Evolutionary conservation across 768 basidiomycete species (phyloP).

Genomic region (Mycena polygramma): DNA sequence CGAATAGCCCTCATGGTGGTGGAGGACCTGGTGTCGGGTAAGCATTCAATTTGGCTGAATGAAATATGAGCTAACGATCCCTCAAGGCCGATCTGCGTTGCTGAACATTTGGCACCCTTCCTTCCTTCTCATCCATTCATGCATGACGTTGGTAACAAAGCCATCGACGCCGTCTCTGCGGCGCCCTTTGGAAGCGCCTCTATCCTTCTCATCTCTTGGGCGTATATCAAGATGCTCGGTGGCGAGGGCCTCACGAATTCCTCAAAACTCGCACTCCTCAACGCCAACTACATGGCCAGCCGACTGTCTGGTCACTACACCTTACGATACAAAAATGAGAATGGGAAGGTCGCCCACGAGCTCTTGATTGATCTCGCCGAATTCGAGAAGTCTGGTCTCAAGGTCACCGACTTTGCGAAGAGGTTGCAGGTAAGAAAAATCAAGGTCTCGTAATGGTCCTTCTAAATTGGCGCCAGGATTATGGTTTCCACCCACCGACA

Average conservation of each 20-base stretch:
- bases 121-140: constrained; percentile 89
- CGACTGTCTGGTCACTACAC: constrained; percentile 88
- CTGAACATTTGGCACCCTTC: constrained; percentile 94
- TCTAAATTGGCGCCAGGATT: constrained; percentile 66
- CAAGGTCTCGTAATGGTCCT: background rate
- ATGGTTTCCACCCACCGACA: constrained; percentile 96
- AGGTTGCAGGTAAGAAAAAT: constrained; percentile 79
- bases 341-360: constrained; percentile 96
- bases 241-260: constrained; percentile 89
- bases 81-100: constrained; percentile 89
- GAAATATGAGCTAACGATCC: constrained; percentile 9
- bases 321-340: constrained; percentile 89
- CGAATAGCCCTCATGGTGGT: constrained; percentile 89
- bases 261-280: constrained; percentile 89
- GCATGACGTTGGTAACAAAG: constrained; percentile 71
- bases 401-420: constrained; percentile 97
- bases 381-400: constrained; percentile 91
- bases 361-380: constrained; percentile 95
- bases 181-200: constrained; percentile 96
- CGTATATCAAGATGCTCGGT: constrained; percentile 99
- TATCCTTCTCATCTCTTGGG: constrained; percentile 97
- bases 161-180: constrained; percentile 90
- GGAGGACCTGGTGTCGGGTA: constrained; percentile 97
- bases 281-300: constrained; percentile 97
- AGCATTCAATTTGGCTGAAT: constrained; percentile 37